Conservation (phyloP, 805 yeast species). For the Schizosaccharomyces japonicus region DNA sequence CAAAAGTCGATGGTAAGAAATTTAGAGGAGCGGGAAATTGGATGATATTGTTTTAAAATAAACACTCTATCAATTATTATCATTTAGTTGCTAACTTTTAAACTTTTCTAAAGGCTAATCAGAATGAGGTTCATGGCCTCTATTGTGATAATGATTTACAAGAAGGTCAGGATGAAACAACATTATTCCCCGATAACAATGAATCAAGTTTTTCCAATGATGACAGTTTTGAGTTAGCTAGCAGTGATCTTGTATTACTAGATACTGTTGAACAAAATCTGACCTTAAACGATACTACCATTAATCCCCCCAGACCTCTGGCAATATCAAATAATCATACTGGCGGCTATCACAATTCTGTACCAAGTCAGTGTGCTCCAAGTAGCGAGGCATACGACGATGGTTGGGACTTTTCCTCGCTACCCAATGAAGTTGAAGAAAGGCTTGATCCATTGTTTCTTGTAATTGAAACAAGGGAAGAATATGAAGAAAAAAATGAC, state of each 20-base stretch:
- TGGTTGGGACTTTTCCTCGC: too few relatives aligned
- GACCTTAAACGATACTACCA: neutral
- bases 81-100: too few relatives aligned
- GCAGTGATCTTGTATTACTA: neutral
- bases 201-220: too few relatives aligned
- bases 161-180: too few relatives aligned
- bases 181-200: too few relatives aligned
- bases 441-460: neutral
- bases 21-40: too few relatives aligned
- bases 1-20: too few relatives aligned
- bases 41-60: too few relatives aligned
- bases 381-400: neutral
- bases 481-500: neutral
- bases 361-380: neutral
- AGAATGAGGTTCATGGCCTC: too few relatives aligned
- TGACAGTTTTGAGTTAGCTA: neutral
- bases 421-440: neutral
- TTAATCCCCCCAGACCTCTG: neutral
- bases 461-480: neutral
- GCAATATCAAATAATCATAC: neutral
- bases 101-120: too few relatives aligned
- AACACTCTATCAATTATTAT: too few relatives aligned
- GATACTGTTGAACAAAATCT: neutral
- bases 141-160: too few relatives aligned
- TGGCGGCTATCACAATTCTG: neutral